Evolutionary conservation across 768 basidiomycete species (phyloP), one percentile per base, ranked within the genome.

Genomic region (Leccinum incarnatum): DNA sequence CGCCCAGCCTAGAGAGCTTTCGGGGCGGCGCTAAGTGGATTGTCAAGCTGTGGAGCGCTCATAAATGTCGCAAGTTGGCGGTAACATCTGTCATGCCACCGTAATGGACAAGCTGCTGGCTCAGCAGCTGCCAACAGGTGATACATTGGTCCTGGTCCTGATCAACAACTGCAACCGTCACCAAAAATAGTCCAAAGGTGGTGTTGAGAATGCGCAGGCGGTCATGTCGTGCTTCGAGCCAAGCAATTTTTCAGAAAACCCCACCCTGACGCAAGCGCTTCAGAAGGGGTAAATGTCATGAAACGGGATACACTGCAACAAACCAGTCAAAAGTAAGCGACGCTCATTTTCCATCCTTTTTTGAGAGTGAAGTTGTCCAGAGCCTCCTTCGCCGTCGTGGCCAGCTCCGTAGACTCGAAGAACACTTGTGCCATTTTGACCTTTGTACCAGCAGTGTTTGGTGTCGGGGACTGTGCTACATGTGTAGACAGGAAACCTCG

Each of bases 281-380:
- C 70, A 71, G 40, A 61, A 59, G 52, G 62, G 58, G 55, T 34
- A 56, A 54, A 37, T 10, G 51, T 51, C 42, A 47, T 14, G 49
- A n/a, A 37, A 54, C 59, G 56, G 15, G 50, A 55, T 58, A 68
- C 56, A 63, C 47, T 51, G 56, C 57, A 57, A 54, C 55, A 60
- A 52, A 55, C 47, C 55, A 42, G 52, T 72, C 62, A 72, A 67
- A 88, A 86, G 75, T 84, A 94, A 47, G 78, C 80, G 57, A 95
- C 91, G 53, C 80, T 79, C 89, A 95, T 93, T 63, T 82, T 75
- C 89, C 89, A 92, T 45, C 84, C 91, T 67, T 88, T 89, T 76
- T 95, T 94, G 66, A 97, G 78, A 42, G 87, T 81, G 73, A 93
- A 97, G 53, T 90, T 89, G 72, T 96, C 85, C 62, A 95, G 74